phyloP scores from a whole-genome alignment of 805 yeast genomes.

The Wickerhamiella dianesei region DNA sequence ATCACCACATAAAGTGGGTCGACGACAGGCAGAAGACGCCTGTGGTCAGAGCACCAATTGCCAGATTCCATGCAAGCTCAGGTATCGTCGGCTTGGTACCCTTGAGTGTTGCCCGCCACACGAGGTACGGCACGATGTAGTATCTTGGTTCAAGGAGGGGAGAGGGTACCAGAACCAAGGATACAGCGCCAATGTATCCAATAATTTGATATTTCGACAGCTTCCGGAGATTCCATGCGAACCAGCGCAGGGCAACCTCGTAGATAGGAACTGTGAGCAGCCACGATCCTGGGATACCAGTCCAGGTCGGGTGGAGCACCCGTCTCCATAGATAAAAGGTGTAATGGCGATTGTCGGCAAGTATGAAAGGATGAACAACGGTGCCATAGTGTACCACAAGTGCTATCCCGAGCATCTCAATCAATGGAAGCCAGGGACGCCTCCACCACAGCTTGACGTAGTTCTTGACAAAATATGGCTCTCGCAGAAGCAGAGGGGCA shows the following conservation, averaged over 20 bases:
- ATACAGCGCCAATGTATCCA: slow-evolving; percentile 39
- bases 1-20: slow-evolving; percentile 88
- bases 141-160: slow-evolving; percentile 93
- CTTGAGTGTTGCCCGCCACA: slow-evolving; percentile 40
- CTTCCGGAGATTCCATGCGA: slow-evolving; percentile 21
- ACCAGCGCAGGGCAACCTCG: slow-evolving; percentile 39
- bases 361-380: slow-evolving; percentile 71
- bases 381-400: slow-evolving; percentile 29
- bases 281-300: slow-evolving; percentile 4
- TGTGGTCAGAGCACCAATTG: slow-evolving; percentile 41
- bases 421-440: slow-evolving; percentile 1
- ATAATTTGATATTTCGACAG: slow-evolving; percentile 16
- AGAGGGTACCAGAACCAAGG: slow-evolving; percentile 63
- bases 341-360: slow-evolving; percentile 91
- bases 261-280: slow-evolving; percentile 50
- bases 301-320: slow-evolving; percentile 32
- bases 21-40: slow-evolving; percentile 40
- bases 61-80: slow-evolving; percentile 52
- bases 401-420: slow-evolving; percentile 13
- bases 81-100: slow-evolving; percentile 23
- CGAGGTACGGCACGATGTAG: slow-evolving; percentile 63
- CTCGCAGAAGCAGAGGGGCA: slow-evolving; percentile 42
- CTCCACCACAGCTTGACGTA: not conserved
- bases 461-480: slow-evolving; percentile 6
- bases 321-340: slow-evolving; percentile 74